phyloP scores from a whole-genome alignment of 179 eudicot species.

The Beta corolliflora region DNA sequence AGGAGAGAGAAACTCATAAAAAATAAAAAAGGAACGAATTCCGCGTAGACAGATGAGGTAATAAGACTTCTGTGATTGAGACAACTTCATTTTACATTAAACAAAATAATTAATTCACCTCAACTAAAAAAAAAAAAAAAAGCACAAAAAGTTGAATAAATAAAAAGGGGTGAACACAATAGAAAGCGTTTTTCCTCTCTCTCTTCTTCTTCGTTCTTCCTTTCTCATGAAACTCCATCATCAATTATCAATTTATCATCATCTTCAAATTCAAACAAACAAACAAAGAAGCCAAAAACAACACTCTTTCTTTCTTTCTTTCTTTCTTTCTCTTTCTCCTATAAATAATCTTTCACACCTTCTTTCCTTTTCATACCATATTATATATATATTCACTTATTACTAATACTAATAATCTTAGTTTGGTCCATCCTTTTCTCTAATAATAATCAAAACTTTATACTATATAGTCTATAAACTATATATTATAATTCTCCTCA shows the following conservation, averaged over 20 bases:
- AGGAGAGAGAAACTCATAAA: neutral
- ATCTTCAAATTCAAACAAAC: too few relatives aligned
- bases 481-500: neutral
- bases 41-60: constrained; percentile 45
- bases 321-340: neutral
- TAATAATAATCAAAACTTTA: too few relatives aligned
- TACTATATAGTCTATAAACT: too few relatives aligned
- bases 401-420: too few relatives aligned
- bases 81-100: neutral
- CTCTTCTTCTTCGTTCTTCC: neutral
- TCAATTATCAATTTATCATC: too few relatives aligned
- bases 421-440: too few relatives aligned
- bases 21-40: constrained; percentile 17
- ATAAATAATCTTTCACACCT: neutral
- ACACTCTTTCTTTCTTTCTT: neutral
- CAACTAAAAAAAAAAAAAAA: neutral
- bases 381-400: too few relatives aligned
- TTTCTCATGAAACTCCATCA: neutral
- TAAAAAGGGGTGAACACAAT: neutral
- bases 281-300: too few relatives aligned
- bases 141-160: neutral
- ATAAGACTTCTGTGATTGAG: constrained; percentile 18
- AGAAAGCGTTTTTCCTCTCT: neutral
- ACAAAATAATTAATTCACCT: neutral
- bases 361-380: neutral